Evolutionary conservation across 2,329 filamentous ascomycete genomes (phyloP), one percentile per base, ranked within the genome.

Genomic region (Laburnicola sp.): DNA sequence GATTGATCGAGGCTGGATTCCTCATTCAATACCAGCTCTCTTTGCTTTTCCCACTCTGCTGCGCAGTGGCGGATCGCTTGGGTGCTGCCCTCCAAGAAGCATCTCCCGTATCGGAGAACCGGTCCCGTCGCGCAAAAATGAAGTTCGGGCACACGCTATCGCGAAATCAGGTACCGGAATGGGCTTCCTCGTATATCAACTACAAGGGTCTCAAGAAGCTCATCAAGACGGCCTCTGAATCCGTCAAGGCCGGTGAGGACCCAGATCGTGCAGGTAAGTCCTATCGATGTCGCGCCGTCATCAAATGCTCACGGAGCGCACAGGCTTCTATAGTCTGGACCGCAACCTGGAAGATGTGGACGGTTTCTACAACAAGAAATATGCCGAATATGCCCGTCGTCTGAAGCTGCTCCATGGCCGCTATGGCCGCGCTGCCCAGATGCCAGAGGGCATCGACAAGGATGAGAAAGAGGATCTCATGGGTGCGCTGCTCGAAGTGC

Each of bases 321-420:
- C 78, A 97, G 94, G 92, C 81, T 96, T 97, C 79, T 96, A 93
- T 74, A 89, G 88, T 58, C 86, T 99, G 72, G 94, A 99, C 72
- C 89, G 94, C 65, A 97, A 97, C 71, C 86, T 99, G 68, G 94
- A 99, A 79, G 89, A 96, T 75, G 93, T 99, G 72, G 91, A 97
- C 74, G 84, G 84, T 45, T 97, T 99, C 74, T 97, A 97, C 80
- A 97, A 96, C 77, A 95, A 92, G 73, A 97, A 97, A 72, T 91
- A 91, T 67, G 82, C 85, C 55, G 93, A 97, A 64, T 87, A 87
- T 56, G 86, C 87, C 32, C 87, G 94, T 54, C 86, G 93, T 31
- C 79, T 97, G 60, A 91, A 90, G 62, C 82, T 97, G 10, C 80
- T 97, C 25, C 87, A 95, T 72, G 90, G 94, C 60, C 86, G 91